Conservation (phyloP, 208 protist species). For the Wallacemonas rigidus region DNA sequence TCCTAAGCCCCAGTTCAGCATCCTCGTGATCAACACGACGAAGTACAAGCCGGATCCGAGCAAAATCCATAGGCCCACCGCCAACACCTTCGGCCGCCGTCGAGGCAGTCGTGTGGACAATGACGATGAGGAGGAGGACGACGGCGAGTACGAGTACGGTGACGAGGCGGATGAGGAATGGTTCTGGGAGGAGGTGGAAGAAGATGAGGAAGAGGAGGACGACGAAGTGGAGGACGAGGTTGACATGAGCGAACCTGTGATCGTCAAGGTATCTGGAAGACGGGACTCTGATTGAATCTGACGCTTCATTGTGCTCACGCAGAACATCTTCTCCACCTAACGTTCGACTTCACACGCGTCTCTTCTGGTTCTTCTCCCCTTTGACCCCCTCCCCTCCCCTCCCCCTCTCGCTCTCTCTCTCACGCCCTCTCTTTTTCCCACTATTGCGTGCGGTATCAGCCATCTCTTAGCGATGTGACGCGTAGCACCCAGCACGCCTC, state of each 20-base stretch:
- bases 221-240: neutral
- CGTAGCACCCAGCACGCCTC: no score
- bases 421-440: no score
- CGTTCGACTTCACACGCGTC: no score
- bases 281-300: neutral
- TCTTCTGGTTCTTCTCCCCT: no score
- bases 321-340: no score
- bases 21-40: conserved; percentile 20
- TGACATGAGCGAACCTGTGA: neutral
- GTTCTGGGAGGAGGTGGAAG: conserved; percentile 25
- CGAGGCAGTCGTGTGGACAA: conserved; percentile 16
- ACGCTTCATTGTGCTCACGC: neutral
- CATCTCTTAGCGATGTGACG: no score
- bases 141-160: conserved; percentile 40
- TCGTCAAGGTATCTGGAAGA: neutral
- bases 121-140: conserved; percentile 37
- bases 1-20: conserved; percentile 12
- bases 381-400: no score
- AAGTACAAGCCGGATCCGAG: conserved; percentile 33
- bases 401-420: no score
- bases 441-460: no score
- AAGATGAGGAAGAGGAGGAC: conserved; percentile 20
- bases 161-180: conserved; percentile 39
- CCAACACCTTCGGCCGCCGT: conserved; percentile 45
- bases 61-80: conserved; percentile 37